A percentile compares a stretch with the other conserved stretches of the same genome.
Evolutionary conservation across 2,329 filamentous ascomycete species (phyloP).

Genomic region (Zelopaecilomyces penicillatus): DNA sequence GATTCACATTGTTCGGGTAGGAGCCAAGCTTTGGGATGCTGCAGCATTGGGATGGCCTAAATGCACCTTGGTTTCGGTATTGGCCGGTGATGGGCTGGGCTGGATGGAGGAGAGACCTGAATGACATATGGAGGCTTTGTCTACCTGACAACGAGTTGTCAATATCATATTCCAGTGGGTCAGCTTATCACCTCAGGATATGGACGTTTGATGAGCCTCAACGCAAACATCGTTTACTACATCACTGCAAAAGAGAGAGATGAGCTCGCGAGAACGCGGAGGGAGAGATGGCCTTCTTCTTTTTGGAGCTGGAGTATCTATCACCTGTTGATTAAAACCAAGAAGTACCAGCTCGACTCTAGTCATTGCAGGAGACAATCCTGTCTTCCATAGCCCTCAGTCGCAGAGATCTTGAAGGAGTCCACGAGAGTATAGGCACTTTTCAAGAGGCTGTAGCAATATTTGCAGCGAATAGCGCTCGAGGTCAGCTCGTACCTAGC

Average conservation of each 20-base stretch:
- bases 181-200: constrained; percentile 5
- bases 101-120: constrained; percentile 19
- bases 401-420: constrained; percentile 37
- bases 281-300: constrained; percentile 3
- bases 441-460: constrained; percentile 44
- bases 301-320: constrained; percentile 5
- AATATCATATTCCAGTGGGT: constrained; percentile 11
- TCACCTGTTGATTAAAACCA: constrained; percentile 21
- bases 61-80: constrained; percentile 12
- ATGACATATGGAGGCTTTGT: constrained; percentile 17
- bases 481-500: constrained; percentile 61
- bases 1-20: too few species aligned
- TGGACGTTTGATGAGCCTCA: neutral
- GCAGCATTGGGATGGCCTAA: constrained; percentile 10
- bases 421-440: constrained; percentile 28
- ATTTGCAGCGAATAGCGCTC: constrained; percentile 52
- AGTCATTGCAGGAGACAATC: constrained; percentile 24
- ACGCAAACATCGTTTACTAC: neutral
- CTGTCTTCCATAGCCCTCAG: constrained; percentile 39
- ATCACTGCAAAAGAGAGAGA: constrained; percentile 4
- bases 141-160: constrained; percentile 14
- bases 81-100: constrained; percentile 21
- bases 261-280: neutral
- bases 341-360: constrained; percentile 20
- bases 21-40: neutral